Conservation (phyloP, 2,329 filamentous ascomycete species). For the Fusarium incarnatum region DNA sequence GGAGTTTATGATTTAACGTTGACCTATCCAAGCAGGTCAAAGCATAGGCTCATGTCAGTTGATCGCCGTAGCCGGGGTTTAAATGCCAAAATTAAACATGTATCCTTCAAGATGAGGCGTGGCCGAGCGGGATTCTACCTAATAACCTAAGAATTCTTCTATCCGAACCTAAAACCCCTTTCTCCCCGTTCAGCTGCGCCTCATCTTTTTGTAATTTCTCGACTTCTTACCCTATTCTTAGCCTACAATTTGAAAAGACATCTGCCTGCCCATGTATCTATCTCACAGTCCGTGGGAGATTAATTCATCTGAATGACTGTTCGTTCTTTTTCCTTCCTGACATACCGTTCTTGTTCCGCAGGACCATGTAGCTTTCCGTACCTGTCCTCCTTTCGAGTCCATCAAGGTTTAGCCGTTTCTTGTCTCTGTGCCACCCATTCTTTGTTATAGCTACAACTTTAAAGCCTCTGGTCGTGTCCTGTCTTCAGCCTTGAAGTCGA, state of each 20-base stretch:
- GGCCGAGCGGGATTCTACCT: not conserved
- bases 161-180: not conserved
- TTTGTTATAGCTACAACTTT: not conserved
- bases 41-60: not conserved
- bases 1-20: not conserved
- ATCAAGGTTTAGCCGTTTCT: not conserved
- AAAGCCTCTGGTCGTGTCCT: not conserved
- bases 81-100: not conserved
- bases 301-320: fast-evolving
- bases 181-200: not conserved
- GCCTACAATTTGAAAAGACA: not conserved
- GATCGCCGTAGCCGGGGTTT: not conserved
- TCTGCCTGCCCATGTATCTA: not conserved
- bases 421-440: not conserved
- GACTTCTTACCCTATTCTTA: not conserved
- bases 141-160: not conserved
- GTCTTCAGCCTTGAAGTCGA: not conserved
- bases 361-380: too few species aligned
- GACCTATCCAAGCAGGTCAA: not conserved
- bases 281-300: fast-evolving
- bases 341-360: not conserved
- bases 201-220: not conserved
- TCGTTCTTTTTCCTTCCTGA: not conserved
- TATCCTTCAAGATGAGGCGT: not conserved
- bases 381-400: not conserved